Base-by-base conservation (phyloP, 805 yeast genomes). In the Saccharomycopsis malanga region DNA sequence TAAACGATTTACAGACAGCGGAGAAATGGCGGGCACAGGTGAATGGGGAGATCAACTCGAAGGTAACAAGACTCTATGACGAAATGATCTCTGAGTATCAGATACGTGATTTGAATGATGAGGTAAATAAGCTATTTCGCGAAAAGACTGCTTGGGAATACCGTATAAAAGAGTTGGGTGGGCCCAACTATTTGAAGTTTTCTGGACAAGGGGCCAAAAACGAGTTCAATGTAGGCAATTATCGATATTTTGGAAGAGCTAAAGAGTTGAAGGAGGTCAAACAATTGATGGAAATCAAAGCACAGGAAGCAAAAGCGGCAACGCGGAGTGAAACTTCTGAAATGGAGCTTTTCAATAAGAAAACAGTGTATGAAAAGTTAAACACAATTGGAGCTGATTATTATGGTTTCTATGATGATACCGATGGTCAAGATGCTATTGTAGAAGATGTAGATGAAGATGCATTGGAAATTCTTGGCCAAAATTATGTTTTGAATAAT, bases 221-320 rank as follows among this genome's bases (percentile, higher is more conserved):
- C 18, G 49, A 58, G 4, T 64, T 61, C 22, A 45, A 57, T 1
- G 59, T 74, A 1, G 67, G 72, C 34, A 87, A 87, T 0, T 78
- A 77, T 53, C 66, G 83, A 46, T 89, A 84, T 62, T 89, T 78
- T 63, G 97, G 97, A 0, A 64, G 95, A 42, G 95, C 96, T 0
- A 70, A 76, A 44, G 91, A 87, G 38, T 64, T 88, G 6, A 83
- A 87, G 0, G 96, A 85, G 52, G 89, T 83, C 5, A 66, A 71
- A 44, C 71, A 71, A 49, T 52, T 75, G 20, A 52, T 78, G 17
- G 67, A 68, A 44, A 60, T 67, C 35, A 63, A 69, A 37, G 55
- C 58, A 46, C 39, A 57, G 34, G 53, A 54, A 25, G 50, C 48
- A 22, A 49, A 52, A 46, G 60, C 57, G 38, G 57, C 50, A 50